Evolutionary conservation across 345 rosid genomes (phyloP), one percentile per base, ranked within the genome.

Genomic region (Aegle marmelos): DNA sequence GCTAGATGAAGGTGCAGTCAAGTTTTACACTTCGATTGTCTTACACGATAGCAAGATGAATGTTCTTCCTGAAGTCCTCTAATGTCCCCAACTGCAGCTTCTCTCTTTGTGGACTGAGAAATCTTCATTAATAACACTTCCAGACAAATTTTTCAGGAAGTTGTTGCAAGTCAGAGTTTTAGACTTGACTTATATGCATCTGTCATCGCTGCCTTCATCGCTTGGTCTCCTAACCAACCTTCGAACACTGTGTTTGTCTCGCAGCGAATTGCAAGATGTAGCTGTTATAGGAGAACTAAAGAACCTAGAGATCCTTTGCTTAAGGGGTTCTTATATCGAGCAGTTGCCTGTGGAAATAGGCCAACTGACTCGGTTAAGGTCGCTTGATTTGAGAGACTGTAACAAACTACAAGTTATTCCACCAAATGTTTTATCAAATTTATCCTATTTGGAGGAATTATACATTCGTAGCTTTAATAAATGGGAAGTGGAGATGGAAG

Each of bases 371-470:
- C 9, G 19, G 5, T 34, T 86, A 9, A 63, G 62, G 72, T 19
- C 73, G 16, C 61, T 80, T 21, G 73, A 82, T 33, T 60, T 82
- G 54, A 72, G 16, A 1, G 0, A 4, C 8, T 77, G 89, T 24
- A 0, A 1, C 0, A 2, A 4, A 3, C 75, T 84, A 4, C 3
- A 45, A 73, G 36, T 66, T 10, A 82, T 84, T n/a, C 77, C 77
- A 22, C 9, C 50, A 0, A 48, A 50, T 5, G 72, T 84, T 16
- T 30, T 86, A 0, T 57, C 72, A 68, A 5, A 66, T 4, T 80
- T 80, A 65, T 34, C 34, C 16, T 17, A 28, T 5, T 73, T 84
- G 16, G 86, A 86, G 48, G 85, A 86, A 10, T 30, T 86, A 27
- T 76, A 34, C 34, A 79, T 78, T 74, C 9, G 39, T 0, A 14